phyloP scores from a whole-genome alignment of 768 basidiomycete genomes.

The Hypsizygus marmoreus region DNA sequence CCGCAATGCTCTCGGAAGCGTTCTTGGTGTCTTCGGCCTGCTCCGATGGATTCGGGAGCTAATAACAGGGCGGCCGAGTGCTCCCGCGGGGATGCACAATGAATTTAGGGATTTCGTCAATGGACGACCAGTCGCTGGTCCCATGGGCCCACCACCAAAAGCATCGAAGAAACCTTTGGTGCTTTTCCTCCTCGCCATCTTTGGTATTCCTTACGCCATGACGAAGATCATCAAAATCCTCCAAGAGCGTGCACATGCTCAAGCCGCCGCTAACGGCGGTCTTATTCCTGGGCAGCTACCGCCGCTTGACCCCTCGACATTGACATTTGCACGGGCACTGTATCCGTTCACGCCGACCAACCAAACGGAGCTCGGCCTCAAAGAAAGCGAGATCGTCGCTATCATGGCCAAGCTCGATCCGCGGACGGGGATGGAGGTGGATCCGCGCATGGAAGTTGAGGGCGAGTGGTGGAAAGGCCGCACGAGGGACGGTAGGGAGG shows the following conservation, averaged over 20 bases:
- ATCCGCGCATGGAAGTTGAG: conserved; percentile 61
- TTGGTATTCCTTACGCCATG: conserved; percentile 95
- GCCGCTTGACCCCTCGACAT: conserved; percentile 74
- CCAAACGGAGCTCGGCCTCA: conserved; percentile 76
- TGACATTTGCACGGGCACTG: conserved; percentile 82
- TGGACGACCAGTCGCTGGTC: conserved; percentile 59
- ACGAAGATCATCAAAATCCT: conserved; percentile 82
- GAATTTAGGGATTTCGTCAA: conserved; percentile 81
- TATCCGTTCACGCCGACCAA: conserved; percentile 78
- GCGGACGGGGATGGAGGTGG: conserved; percentile 64
- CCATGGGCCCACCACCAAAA: conserved; percentile 48
- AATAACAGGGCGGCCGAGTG: conserved; percentile 41
- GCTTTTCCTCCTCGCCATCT: conserved; percentile 89
- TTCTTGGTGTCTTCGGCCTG: conserved; percentile 89
- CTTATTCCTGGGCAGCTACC: conserved; percentile 45
- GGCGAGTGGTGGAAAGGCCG: conserved; percentile 96
- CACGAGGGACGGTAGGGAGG: conserved; percentile 86
- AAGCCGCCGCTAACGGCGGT: conserved; percentile 42
- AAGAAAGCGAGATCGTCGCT: conserved; percentile 92
- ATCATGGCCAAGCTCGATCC: conserved; percentile 82
- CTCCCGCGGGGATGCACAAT: conserved; percentile 42
- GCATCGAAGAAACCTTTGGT: conserved; percentile 88
- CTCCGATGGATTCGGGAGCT: conserved; percentile 81
- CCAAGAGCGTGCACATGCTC: conserved; percentile 57
- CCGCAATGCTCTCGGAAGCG: conserved; percentile 89